These are phyloP conservation scores for Huntiella abstrusa DNA, from an alignment of 2,329 filamentous ascomycete genomes.

Conservation along the genomic window DNA sequence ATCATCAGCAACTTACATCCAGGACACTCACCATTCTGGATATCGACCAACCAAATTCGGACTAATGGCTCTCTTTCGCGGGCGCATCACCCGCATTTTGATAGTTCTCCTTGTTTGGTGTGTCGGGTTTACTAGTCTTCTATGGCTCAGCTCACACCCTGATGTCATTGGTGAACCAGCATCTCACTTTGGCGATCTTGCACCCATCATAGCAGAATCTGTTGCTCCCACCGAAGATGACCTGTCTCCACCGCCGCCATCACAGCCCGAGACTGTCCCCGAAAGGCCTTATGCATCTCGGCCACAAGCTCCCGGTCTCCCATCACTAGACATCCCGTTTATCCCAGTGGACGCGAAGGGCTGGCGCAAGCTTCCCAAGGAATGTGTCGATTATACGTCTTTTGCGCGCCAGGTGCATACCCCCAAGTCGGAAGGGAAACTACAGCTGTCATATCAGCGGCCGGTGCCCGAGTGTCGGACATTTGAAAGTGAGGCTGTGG, in stretches of 20 bases:
- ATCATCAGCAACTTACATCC: too few species aligned
- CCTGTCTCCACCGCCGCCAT: not conserved
- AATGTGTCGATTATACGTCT: slow-evolving; percentile 10
- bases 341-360: not conserved
- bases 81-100: not conserved
- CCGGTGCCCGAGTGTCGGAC: slow-evolving; percentile 61
- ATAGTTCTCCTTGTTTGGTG: not conserved
- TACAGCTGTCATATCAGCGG: slow-evolving; percentile 63
- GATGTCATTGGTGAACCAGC: not conserved
- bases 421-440: slow-evolving; percentile 58
- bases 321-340: not conserved
- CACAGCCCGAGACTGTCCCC: not conserved
- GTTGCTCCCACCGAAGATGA: not conserved
- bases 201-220: not conserved
- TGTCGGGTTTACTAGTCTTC: not conserved
- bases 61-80: not conserved
- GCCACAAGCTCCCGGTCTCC: not conserved
- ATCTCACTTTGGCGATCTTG: not conserved
- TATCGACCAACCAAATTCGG: not conserved
- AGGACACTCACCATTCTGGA: too few species aligned
- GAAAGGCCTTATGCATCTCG: not conserved
- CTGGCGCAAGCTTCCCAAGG: slow-evolving; percentile 1
- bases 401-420: slow-evolving; percentile 25
- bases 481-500: slow-evolving; percentile 19
- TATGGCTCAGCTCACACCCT: not conserved